Base-by-base conservation (phyloP, 169 alveolate genomes). In the Toxoplasma gondii region DNA sequence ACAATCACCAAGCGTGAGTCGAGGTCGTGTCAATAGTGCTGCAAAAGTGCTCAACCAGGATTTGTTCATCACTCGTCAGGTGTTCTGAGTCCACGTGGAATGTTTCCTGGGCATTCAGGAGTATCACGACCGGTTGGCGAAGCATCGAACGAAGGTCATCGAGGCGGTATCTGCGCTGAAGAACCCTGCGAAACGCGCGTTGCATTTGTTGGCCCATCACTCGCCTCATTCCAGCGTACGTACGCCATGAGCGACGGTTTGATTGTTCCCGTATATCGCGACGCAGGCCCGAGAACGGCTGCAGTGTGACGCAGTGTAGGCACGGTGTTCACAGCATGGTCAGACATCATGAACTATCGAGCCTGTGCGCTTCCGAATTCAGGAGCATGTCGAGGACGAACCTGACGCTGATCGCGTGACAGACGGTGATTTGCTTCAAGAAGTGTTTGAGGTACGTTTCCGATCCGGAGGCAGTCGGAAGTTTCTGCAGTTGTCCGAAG, bases 361-460 rank as follows among this genome's bases (percentile, higher is more conserved):
- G 58, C 4, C 58, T 49, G 74, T 64, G 74, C 22, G 58, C 58
- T 49, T 49, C 58, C 58, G 58, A 49, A 49, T 27, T 16, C 74
- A 64, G 74, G 5, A 16, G 74, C 74, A 7, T 19, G 34, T 64
- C n/a, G 74, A 38, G 10, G 90, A 82, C 2, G 90, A 24, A 24
- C 54, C 9, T 27, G 67, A 82, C 38, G 64, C 36, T 27, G 90
- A 82, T 27, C 53, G 90, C 69, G 90, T 82, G 31, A 82, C 90
- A 7, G 90, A 82, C 67, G 27, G 19, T 24, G 67, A 82, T 31
- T 67, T 82, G 2, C 90, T 82, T 44, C 19, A 1, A 31, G 90
- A 82, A 44, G 90, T 82, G 22, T 43, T 82, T 29, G 90, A 82
- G 90, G 90, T 82, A 44, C 67, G 67, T 12, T 17, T n/a, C n/a